phyloP scores from a whole-genome alignment of 1,139 yeast genomes.

The Lodderomyces oxycetoniae region DNA sequence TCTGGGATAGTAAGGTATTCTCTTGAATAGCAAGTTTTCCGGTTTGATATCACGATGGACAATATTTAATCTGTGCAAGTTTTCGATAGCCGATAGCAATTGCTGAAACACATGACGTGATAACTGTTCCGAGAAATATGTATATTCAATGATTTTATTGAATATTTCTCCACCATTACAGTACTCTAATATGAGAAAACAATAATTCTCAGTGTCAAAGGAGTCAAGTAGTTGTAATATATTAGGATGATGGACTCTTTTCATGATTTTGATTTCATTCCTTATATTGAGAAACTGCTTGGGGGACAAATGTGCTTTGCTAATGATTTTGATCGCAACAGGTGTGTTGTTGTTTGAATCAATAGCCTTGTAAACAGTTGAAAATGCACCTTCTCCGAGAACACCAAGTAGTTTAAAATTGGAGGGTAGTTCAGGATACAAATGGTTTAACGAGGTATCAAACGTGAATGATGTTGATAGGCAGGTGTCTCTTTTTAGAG shows the following conservation, averaged over 20 bases:
- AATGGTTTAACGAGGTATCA: constrained; percentile 13
- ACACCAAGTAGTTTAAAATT: constrained; percentile 22
- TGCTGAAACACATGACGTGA: constrained; percentile 82
- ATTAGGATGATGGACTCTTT: constrained; percentile 63
- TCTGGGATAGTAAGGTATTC: constrained; percentile 43
- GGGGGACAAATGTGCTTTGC: constrained; percentile 52
- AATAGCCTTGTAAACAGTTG: constrained; percentile 73
- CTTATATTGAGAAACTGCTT: constrained; percentile 56
- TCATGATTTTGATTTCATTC: constrained; percentile 85
- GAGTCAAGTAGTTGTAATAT: constrained; percentile 69
- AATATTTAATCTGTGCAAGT: constrained; percentile 79
- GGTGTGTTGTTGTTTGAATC: constrained; percentile 39
- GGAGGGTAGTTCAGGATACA: constrained; percentile 24
- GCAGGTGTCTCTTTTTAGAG: constrained; percentile 1
- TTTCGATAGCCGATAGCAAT: constrained; percentile 75
- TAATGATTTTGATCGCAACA: constrained; percentile 84
- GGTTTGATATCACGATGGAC: constrained; percentile 97
- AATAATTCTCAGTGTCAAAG: constrained; percentile 49
- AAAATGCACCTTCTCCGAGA: constrained; percentile 87
- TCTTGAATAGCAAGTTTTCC: constrained; percentile 73
- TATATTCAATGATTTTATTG: constrained; percentile 85
- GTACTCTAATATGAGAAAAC: constrained; percentile 78
- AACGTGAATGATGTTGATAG: constrained; percentile 11
- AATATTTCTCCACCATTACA: constrained; percentile 94
- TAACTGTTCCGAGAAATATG: constrained; percentile 84